Base-by-base conservation (phyloP, 441 rosid genomes). In the Aquilaria agallochum region DNA sequence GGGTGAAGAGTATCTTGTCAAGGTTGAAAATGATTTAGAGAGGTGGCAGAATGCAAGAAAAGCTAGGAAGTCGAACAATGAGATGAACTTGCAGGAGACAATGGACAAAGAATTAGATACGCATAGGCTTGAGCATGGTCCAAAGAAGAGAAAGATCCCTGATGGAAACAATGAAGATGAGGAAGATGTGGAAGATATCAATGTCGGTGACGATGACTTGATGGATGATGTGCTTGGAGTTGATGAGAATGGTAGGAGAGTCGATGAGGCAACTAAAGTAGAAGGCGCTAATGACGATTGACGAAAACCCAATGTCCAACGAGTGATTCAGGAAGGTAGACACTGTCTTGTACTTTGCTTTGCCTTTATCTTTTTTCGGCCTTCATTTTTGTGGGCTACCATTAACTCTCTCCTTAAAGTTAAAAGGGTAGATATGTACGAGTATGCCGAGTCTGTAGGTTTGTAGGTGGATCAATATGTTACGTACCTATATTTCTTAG, bases 121-220 rank as follows among this genome's bases (percentile, higher is more conserved):
- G 32, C 99, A 89, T 68, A 76, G 92, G 79, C 89, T 94, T 65
- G 96, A 94, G 84, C 95, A 94, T 33, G 99, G 99, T 64, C 99
- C 94, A 15, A 94, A 89, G 83, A 81, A 78, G 36, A 89, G 97
- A 74, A 91, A 84, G 76, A 83, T 94, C 27, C 96, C 88, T 0
- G 88, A 84, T 62, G 78, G 84, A 62, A 70, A 77, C 73, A 78
- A 78, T 0, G 92, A 85, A 55, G 94, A 88, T 4, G 97, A 93
- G 63, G 98, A 89, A 8, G 96, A 89, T 27, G 92, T 86, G 60
- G 96, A 91, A 67, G 99, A 87, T 68, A 87, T 91, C 63, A 89
- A 85, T 58, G 92, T 76, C 1, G 95, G 81, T 13, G 98, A 89
- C 70, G 98, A 94, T 69, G 98, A 94, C 74, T 70, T 83, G 77